Conservation (phyloP, 148 eudicot species). For the Arctostaphylos glauca region DNA sequence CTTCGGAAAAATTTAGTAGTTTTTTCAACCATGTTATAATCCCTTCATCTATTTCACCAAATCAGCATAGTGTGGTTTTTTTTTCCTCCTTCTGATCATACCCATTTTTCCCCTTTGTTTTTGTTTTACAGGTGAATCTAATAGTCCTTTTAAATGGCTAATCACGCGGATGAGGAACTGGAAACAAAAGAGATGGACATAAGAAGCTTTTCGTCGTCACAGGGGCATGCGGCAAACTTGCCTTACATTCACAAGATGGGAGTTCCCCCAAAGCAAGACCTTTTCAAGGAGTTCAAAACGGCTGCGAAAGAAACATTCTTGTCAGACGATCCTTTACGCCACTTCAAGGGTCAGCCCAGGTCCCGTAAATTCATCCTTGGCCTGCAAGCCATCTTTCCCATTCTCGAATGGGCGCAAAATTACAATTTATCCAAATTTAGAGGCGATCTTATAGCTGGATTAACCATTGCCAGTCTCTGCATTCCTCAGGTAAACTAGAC, state of each 20-base stretch:
- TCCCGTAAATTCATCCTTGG: slow-evolving; percentile 53
- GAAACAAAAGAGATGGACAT: slow-evolving; percentile 41
- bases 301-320: slow-evolving; percentile 57
- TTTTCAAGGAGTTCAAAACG: slow-evolving; percentile 44
- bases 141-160: slow-evolving; percentile 25
- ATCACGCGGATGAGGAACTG: slow-evolving; percentile 18
- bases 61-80: background rate
- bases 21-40: background rate
- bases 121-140: slow-evolving; percentile 9
- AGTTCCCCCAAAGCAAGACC: slow-evolving; percentile 51
- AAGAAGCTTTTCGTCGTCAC: slow-evolving; percentile 38
- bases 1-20: background rate
- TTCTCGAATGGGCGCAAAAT: slow-evolving; percentile 55
- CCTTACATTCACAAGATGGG: slow-evolving; percentile 55
- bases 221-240: slow-evolving; percentile 15
- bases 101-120: background rate
- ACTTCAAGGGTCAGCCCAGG: slow-evolving; percentile 56
- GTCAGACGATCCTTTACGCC: slow-evolving; percentile 62
- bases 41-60: background rate
- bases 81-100: background rate
- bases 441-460: slow-evolving; percentile 70
- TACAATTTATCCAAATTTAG: slow-evolving; percentile 48
- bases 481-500: slow-evolving; percentile 60
- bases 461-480: slow-evolving; percentile 79
- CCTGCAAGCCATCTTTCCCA: slow-evolving; percentile 68